Evolutionary conservation across 148 eudicot genomes (phyloP).

Genomic region (Euryodendron excelsum): DNA sequence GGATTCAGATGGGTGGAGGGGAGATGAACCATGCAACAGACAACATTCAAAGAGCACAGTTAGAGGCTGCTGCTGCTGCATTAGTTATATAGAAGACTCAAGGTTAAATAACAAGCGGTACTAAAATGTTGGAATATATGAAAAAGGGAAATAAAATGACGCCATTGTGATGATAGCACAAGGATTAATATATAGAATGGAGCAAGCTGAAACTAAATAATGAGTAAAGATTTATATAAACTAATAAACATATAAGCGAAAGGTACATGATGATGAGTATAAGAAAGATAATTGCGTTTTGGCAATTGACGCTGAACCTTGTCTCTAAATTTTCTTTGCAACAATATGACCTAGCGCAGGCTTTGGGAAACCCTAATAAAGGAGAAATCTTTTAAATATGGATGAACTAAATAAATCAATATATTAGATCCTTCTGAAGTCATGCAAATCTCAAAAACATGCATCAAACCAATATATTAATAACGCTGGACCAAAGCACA

Average conservation of each 20-base stretch:
- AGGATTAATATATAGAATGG: too few species aligned
- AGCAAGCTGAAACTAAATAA: too few species aligned
- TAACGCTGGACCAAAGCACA: too few species aligned
- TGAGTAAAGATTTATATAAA: too few species aligned
- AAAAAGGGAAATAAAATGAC: too few species aligned
- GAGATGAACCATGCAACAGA: slow-evolving; percentile 45
- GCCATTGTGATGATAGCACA: too few species aligned
- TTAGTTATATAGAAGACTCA: not conserved
- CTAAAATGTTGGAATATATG: not conserved
- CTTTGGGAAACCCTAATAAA: not conserved
- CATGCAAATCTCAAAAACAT: not conserved
- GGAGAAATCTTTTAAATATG: not conserved
- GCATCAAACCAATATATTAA: not conserved
- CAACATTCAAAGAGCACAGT: slow-evolving; percentile 23
- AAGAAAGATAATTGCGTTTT: too few species aligned
- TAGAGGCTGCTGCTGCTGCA: slow-evolving; percentile 30
- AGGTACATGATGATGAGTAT: too few species aligned
- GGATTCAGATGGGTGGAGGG: slow-evolving; percentile 21
- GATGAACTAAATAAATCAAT: not conserved
- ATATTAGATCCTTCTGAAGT: not conserved
- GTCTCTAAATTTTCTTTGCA: not conserved
- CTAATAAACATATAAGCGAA: too few species aligned
- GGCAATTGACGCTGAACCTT: too few species aligned
- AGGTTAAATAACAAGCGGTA: not conserved
- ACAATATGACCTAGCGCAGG: too few species aligned